Evolutionary conservation across 345 rosid genomes (phyloP).

Genomic region (Gynandropsis gynandra): DNA sequence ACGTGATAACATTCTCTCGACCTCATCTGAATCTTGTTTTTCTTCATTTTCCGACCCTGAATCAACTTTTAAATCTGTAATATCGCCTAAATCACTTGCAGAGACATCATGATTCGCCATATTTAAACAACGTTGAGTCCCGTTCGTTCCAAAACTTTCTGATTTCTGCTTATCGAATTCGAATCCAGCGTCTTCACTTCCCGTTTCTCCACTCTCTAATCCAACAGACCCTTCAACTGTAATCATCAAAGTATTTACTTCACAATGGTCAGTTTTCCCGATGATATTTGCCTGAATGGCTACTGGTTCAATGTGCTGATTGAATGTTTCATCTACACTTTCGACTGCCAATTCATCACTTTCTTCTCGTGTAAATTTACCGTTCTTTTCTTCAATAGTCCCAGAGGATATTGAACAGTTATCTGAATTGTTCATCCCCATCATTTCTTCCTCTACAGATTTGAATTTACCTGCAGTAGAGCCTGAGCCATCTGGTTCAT

Average conservation of each 20-base stretch:
- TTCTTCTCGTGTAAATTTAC: slow-evolving; percentile 11
- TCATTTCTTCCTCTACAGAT: slow-evolving; percentile 15
- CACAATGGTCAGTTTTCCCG: slow-evolving; percentile 7
- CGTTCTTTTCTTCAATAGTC: neutral
- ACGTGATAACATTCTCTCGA: slow-evolving; percentile 17
- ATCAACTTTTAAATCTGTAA: slow-evolving; percentile 18
- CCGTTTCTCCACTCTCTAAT: slow-evolving; percentile 9
- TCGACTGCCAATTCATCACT: slow-evolving; percentile 2
- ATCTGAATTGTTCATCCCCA: slow-evolving; percentile 9
- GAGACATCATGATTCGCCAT: slow-evolving; percentile 12
- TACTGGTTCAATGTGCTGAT: slow-evolving; percentile 20
- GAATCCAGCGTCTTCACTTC: slow-evolving; percentile 13
- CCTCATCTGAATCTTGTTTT: slow-evolving; percentile 8
- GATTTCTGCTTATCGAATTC: slow-evolving; percentile 21
- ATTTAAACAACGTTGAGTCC: slow-evolving; percentile 1
- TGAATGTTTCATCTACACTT: slow-evolving; percentile 17
- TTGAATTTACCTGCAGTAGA: slow-evolving; percentile 6
- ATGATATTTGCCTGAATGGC: slow-evolving; percentile 9
- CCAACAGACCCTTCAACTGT: slow-evolving; percentile 2
- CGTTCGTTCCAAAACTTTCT: slow-evolving; percentile 11
- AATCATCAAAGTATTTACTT: slow-evolving; percentile 1
- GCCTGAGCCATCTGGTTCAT: slow-evolving; percentile 20
- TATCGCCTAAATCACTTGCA: slow-evolving; percentile 7
- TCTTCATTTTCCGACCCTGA: slow-evolving; percentile 16
- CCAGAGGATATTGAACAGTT: slow-evolving; percentile 19